A percentile compares a stretch with the other conserved stretches of the same genome.
Conservation (phyloP, 176 grass and related monocot genomes). For the Musa itinerans region DNA sequence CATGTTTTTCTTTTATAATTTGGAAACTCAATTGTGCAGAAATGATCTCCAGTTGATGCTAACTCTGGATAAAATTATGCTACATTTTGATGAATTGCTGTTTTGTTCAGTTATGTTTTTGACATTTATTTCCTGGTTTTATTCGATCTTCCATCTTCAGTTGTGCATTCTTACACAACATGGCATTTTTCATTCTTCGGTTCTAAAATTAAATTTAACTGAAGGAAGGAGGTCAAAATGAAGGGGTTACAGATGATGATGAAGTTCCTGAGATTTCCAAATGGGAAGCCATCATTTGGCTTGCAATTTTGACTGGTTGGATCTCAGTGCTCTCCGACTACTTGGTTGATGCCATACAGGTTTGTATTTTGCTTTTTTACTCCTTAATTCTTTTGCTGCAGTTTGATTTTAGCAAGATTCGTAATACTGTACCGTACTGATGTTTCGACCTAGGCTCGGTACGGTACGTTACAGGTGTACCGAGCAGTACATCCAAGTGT, state of each 20-base stretch:
- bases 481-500: too few relatives aligned
- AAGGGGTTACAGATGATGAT: conserved; percentile 12
- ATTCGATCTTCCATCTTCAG: not conserved
- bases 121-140: not conserved
- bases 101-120: not conserved
- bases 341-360: conserved; percentile 54
- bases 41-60: too few relatives aligned
- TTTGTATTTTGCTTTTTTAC: not conserved
- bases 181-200: not conserved
- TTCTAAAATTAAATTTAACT: not conserved
- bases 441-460: too few relatives aligned
- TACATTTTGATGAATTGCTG: not conserved
- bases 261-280: conserved; percentile 39
- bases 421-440: too few relatives aligned
- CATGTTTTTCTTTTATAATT: too few relatives aligned
- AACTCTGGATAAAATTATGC: too few relatives aligned
- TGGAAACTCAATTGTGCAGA: too few relatives aligned
- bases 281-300: conserved; percentile 65
- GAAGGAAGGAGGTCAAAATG: conserved; percentile 33
- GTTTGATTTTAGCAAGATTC: not conserved
- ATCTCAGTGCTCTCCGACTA: conserved; percentile 64
- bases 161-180: not conserved
- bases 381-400: not conserved
- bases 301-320: conserved; percentile 57
- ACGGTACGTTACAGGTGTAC: too few relatives aligned